Base-by-base conservation (phyloP, 805 yeast genomes). In the Cyberlindnera misumaiensis region DNA sequence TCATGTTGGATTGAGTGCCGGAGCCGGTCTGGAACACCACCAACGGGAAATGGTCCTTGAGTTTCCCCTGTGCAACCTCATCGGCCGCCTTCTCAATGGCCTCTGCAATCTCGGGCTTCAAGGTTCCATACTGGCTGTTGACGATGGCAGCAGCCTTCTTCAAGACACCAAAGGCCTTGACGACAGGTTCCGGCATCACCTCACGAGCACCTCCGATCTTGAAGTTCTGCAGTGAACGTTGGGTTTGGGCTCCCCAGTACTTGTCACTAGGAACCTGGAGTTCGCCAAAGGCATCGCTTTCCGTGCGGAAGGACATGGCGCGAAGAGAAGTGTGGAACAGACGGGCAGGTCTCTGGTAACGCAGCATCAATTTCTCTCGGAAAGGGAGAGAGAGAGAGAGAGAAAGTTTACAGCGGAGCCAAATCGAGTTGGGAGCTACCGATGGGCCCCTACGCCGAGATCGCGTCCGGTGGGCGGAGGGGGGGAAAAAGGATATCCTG, bases 1-100 rank as follows among this genome's bases (percentile, higher is more conserved):
- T 90, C 97, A 93, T 93, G 73, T 93, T 93, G 47, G 95, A 82
- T 68, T 93, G 98, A 42, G 98, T 93, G 63, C 98, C 98, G 25
- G 96, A 85, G 43, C 98, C 98, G 44, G 98, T 93, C 72, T 93
- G 98, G 83, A 88, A 93, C 28, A 93, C 97, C 42, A 93, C 98
- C 62, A 93, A 73, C 42, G 98, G 98, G 80, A 93, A 93, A 65
- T 93, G 96, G 56, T 83, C 95, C 46, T 78, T 74, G 60, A 93
- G 75, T 64, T 87, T 85, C 49, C 98, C 98, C 53, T 82, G 86
- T 35, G 84, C 72, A 29, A 93, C 97, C 65, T 93, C 98, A 53
- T 88, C 83, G 43, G 97, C 97, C 36, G 97, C 98, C 60, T 80
- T 73, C 67, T 85, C 80, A 60, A 93, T 93, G 36, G 95, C 95